Conservation (phyloP, 2,329 filamentous ascomycete species). For the Aureobasidium sp. region DNA sequence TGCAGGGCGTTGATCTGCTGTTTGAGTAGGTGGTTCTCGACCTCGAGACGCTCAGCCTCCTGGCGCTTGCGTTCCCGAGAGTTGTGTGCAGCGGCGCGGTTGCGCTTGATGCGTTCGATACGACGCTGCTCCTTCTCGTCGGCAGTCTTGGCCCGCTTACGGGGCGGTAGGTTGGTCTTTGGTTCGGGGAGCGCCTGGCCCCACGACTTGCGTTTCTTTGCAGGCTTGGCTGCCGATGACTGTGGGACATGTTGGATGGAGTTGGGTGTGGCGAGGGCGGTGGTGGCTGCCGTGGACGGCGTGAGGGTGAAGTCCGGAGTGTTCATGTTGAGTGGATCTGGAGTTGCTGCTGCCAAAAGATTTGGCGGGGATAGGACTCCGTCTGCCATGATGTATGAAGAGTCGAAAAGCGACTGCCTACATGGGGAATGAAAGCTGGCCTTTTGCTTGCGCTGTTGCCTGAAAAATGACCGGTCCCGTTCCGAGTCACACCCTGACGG, state of each 20-base stretch:
- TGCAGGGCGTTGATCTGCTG: slow-evolving; percentile 8
- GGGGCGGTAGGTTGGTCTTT: slow-evolving; percentile 89
- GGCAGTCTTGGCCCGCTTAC: slow-evolving; percentile 97
- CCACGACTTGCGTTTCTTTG: slow-evolving; percentile 98
- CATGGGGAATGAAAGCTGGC: slow-evolving; percentile 7
- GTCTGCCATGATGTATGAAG: slow-evolving; percentile 7
- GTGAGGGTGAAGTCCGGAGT: slow-evolving; percentile 9
- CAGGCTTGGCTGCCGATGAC: slow-evolving; percentile 42
- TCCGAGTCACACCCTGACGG: background rate
- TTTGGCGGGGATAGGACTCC: slow-evolving; percentile 2
- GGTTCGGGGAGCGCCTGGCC: slow-evolving; percentile 93
- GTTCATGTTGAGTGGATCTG: slow-evolving; percentile 13
- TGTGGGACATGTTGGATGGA: slow-evolving; percentile 4
- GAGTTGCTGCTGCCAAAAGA: slow-evolving; percentile 4
- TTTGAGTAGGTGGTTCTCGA: slow-evolving; percentile 17
- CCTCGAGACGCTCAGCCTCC: slow-evolving; percentile 76
- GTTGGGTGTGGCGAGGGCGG: background rate
- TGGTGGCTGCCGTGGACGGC: background rate
- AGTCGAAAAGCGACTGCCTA: background rate
- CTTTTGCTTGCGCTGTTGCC: background rate
- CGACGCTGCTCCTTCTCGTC: slow-evolving; percentile 98
- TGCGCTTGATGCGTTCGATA: slow-evolving; percentile 93
- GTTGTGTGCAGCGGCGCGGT: slow-evolving; percentile 91
- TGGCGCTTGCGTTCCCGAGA: slow-evolving; percentile 88
- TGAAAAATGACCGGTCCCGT: background rate